A percentile compares a stretch with the other conserved stretches of the same genome.
Evolutionary conservation across 208 protist species (phyloP).

Genomic region (Leishmania guyanensis): DNA sequence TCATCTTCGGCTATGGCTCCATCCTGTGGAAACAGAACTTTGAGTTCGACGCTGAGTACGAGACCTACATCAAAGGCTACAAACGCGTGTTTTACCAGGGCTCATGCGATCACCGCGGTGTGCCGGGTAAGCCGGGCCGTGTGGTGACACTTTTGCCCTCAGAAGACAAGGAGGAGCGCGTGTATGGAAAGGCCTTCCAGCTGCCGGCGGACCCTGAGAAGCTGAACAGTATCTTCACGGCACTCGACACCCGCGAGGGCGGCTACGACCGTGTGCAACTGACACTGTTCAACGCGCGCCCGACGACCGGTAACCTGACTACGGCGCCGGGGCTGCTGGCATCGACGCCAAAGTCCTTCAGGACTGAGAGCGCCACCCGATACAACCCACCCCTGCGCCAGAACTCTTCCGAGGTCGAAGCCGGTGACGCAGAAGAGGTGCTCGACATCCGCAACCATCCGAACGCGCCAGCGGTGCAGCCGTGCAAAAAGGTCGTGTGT

Average conservation of each 20-base stretch:
- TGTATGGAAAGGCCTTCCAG: constrained; percentile 80
- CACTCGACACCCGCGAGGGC: constrained; percentile 69
- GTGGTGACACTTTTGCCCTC: constrained; percentile 65
- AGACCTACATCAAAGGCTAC: constrained; percentile 67
- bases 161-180: constrained; percentile 37
- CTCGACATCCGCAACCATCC: constrained; percentile 28
- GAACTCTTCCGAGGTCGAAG: constrained; percentile 20
- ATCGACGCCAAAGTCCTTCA: constrained; percentile 21
- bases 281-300: constrained; percentile 42
- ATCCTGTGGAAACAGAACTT: constrained; percentile 91
- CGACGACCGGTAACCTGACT: constrained; percentile 23
- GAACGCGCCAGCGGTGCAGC: constrained; percentile 30
- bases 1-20: constrained; percentile 87
- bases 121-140: constrained; percentile 56
- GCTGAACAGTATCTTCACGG: constrained; percentile 51
- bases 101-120: constrained; percentile 76
- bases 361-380: not conserved
- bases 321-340: constrained; percentile 12
- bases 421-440: constrained; percentile 14
- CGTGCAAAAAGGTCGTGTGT: constrained; percentile 41
- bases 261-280: constrained; percentile 70
- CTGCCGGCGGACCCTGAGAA: constrained; percentile 61
- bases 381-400: constrained; percentile 3
- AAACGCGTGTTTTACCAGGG: constrained; percentile 84
- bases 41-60: constrained; percentile 60